Evolutionary conservation across 2,329 filamentous ascomycete species (phyloP), one percentile per base, ranked within the genome.

Genomic region (Hypoxylon sp.): DNA sequence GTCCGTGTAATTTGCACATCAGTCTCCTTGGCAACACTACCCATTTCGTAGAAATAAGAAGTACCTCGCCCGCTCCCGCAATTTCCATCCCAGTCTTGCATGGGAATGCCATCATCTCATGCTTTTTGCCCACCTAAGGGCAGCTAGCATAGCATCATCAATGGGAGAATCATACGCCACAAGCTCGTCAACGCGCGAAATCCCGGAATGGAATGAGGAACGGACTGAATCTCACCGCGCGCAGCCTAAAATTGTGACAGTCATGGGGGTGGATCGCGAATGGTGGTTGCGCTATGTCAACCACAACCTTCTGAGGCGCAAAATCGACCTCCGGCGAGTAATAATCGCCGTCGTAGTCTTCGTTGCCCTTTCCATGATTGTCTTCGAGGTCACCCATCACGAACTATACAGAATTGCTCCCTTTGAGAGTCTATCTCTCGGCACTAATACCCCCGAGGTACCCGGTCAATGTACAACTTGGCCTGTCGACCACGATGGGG

Each of bases 391-490:
- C 33, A 68, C 67, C 48, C 70, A 69, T 53, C 72, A 72, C 53
- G 69, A 72, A 50, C 17, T 73, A 22, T 69, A 65, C 48, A 70
- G 62, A 29, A 42, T 63, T 5, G 58, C 69, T 2, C 64, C 60
- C 10, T 67, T 67, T 11, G 35, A 67, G 6, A 11, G 29, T 3
- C 37, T 67, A 2, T 24, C 60, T n/a, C 48, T 26, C 1, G 1
- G 53, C 13, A 14, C 53, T 24, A 54, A 52, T 22, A 19, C 8
- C 2, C 22, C 26, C 5, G 37, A 59, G 19, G 35, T 69, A 6
- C 64, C 73, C 0, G 72, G 73, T 1, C 71, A 73, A 52, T 77
- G 75, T 58, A 77, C 75, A 1, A 77, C 75, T 1, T 77, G 75
- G 75, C 73, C 75, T 6, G 74, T 77, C 19, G 57, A 53, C 31